Evolutionary conservation across 345 rosid genomes (phyloP).

Genomic region (Eucalyptus melliodora): DNA sequence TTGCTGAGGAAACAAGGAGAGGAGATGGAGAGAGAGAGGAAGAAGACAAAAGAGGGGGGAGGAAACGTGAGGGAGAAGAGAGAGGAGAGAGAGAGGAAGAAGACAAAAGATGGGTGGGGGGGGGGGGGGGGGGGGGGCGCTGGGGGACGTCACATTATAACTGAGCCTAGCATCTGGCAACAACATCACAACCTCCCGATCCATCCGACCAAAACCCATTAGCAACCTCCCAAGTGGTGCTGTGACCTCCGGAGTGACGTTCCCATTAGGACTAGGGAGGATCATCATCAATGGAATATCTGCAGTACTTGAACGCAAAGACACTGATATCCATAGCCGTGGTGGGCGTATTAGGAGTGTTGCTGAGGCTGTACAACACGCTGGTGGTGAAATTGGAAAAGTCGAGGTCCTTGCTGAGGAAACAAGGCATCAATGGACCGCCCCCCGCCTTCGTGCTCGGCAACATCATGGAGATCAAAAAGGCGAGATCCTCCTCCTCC

Average conservation of each 20-base stretch:
- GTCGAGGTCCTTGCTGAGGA: conserved; percentile 9
- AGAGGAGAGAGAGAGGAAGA: too few relatives aligned
- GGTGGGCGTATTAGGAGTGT: not conserved
- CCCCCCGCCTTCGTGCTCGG: conserved; percentile 17
- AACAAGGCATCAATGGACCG: conserved; percentile 31
- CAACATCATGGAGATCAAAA: conserved; percentile 23
- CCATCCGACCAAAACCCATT: not conserved
- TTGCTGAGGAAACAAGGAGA: too few relatives aligned
- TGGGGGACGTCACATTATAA: not conserved
- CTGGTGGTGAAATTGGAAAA: conserved; percentile 11
- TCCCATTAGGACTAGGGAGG: not conserved
- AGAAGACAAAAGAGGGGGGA: too few relatives aligned
- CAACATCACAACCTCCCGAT: not conserved
- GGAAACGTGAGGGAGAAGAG: too few relatives aligned
- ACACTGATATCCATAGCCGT: not conserved
- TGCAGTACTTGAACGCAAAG: not conserved
- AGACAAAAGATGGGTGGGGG: too few relatives aligned
- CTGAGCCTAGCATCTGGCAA: not conserved
- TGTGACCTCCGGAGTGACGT: not conserved
- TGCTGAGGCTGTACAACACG: not conserved
- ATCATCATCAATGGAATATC: not conserved
- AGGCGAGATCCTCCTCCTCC: not conserved
- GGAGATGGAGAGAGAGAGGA: too few relatives aligned
- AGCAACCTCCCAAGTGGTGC: not conserved
- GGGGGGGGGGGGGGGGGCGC: too few relatives aligned